Evolutionary conservation across 2,329 filamentous ascomycete genomes (phyloP).

Genomic region (Alternaria arborescens): DNA sequence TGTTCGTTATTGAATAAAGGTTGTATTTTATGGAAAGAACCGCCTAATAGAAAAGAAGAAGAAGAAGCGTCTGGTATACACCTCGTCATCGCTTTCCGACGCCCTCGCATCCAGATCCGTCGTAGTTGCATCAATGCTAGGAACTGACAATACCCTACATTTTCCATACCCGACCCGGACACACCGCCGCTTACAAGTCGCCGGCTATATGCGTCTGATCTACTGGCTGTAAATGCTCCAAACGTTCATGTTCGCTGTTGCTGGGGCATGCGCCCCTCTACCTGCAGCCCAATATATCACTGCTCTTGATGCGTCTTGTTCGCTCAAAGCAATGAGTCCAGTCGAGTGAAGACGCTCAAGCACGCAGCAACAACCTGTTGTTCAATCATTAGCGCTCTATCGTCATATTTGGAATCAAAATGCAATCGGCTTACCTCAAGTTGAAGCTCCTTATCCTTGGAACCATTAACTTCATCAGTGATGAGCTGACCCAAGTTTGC

Average conservation of each 20-base stretch:
- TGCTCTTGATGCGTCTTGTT: neutral
- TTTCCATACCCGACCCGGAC: slow-evolving; percentile 11
- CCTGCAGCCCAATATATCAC: neutral
- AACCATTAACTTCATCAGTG: slow-evolving; percentile 82
- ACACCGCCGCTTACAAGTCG: slow-evolving; percentile 15
- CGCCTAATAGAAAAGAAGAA: slow-evolving; percentile 18
- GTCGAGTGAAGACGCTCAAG: slow-evolving; percentile 94
- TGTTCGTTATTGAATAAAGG: slow-evolving; percentile 17
- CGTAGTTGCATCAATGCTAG: slow-evolving; percentile 42
- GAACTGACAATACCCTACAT: slow-evolving; percentile 30
- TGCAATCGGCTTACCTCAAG: slow-evolving; percentile 75
- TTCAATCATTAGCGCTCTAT: slow-evolving; percentile 30
- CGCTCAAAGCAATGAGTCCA: slow-evolving; percentile 88
- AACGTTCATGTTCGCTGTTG: slow-evolving; percentile 20
- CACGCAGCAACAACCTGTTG: slow-evolving; percentile 84
- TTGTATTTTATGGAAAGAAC: slow-evolving; percentile 31
- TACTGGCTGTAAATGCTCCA: slow-evolving; percentile 14
- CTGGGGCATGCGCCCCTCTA: slow-evolving; percentile 4
- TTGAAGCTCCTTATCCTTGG: slow-evolving; percentile 94
- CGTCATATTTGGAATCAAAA: neutral
- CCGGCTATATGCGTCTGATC: slow-evolving; percentile 18
- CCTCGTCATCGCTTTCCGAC: slow-evolving; percentile 24
- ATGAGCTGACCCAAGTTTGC: slow-evolving; percentile 91
- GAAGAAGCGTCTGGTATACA: slow-evolving; percentile 19
- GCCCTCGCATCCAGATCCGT: slow-evolving; percentile 32